Percentiles rank a stretch among this genome's conserved stretches.
Conservation (phyloP, 768 basidiomycete species). For the Agaricus blazei region DNA sequence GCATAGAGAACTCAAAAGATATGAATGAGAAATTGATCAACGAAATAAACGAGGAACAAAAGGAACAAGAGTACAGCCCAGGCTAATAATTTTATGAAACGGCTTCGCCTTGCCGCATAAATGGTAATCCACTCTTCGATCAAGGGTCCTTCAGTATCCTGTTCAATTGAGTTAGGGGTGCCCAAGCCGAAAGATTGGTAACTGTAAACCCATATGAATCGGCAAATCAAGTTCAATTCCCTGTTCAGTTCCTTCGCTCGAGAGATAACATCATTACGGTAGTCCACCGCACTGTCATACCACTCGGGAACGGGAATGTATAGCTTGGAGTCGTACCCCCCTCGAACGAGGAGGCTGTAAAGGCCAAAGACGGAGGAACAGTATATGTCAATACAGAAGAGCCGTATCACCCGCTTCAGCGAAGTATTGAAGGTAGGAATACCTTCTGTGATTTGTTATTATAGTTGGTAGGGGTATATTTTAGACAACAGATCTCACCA, state of each 20-base stretch:
- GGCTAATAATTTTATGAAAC: neutral
- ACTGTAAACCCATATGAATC: neutral
- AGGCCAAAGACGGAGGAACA: neutral
- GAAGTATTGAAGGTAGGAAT: neutral
- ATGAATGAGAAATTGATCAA: neutral
- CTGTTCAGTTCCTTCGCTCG: neutral
- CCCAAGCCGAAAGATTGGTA: neutral
- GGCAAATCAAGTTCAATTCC: neutral
- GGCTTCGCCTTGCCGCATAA: neutral
- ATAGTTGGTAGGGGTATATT: neutral
- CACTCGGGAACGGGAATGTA: conserved; percentile 3
- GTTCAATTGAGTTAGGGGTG: neutral
- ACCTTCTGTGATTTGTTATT: neutral
- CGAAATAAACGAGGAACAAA: neutral
- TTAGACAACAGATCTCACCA: neutral
- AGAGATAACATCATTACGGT: neutral
- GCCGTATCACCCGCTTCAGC: neutral
- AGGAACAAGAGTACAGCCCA: neutral
- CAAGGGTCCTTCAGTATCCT: neutral
- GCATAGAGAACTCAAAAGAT: neutral
- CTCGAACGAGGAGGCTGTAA: conserved; percentile 2
- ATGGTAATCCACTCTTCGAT: neutral
- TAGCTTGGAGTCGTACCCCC: conserved; percentile 1
- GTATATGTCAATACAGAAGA: conserved; percentile 1
- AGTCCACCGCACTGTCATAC: neutral